Base-by-base conservation (phyloP, 306 rosid genomes). In the Prunus armeniaca region DNA sequence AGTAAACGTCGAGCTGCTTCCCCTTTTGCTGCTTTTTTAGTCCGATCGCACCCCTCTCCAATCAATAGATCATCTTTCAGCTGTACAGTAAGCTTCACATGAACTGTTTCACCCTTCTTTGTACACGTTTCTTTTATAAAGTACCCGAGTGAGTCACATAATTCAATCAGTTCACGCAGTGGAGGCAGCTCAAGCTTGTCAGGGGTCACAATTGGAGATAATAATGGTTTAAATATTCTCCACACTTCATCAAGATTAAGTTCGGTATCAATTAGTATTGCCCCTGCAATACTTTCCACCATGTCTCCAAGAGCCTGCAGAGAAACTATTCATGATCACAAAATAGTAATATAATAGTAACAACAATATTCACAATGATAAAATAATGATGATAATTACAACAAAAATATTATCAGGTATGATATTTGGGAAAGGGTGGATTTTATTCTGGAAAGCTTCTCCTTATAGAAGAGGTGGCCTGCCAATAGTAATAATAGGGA, bases 201-300 rank as follows among this genome's bases (percentile, higher is more conserved):
- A 65, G 99, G 99, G 30, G 99, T 95, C 83, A 88, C 98, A 78
- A 95, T 84, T 49, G 99, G 99, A 76, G 97, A 90, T 71, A 95
- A 81, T 22, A 95, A 70, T 66, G 99, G 96, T 76, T 88, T 72
- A 79, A 83, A 90, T 87, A 91, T 79, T 65, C 80, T 87, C 99
- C 99, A 95, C 76, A 95, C 96, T 85, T 77, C 60, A 3, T 89
- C 90, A 78, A 89, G 88, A 82, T 86, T 83, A 67, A 95, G 99
- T 79, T 88, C 81, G 47, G 89, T 76, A 85, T 95, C 99, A 82
- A 95, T 78, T 75, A 95, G 88, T 82, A 92, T 80, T 54, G 99
- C 97, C 73, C 97, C 97, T 14, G 91, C 97, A 69, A 92, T 92
- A 82, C 99, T 95, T 89, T 95, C 99, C 64, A 95, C 86, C 82